Evolutionary conservation across 331 rosid genomes (phyloP).

Genomic region (Pyracantha coccinea): DNA sequence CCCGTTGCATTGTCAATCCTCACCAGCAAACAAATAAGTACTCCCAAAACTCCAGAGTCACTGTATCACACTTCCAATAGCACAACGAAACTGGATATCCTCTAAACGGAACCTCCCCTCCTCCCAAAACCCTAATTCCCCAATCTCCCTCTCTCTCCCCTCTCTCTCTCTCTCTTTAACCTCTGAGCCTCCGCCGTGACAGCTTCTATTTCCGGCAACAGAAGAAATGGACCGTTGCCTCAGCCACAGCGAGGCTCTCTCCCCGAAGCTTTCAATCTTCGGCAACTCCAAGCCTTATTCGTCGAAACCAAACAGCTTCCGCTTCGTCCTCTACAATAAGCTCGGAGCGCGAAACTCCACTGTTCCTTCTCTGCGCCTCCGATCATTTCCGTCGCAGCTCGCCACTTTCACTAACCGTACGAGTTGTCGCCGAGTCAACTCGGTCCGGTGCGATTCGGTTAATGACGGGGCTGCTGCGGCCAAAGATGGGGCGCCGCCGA

Average conservation of each 20-base stretch:
- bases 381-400: conserved; percentile 22
- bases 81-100: not conserved
- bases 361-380: conserved; percentile 13
- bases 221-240: not conserved
- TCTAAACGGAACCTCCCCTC: not conserved
- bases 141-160: not conserved
- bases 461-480: not conserved
- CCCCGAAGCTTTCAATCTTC: conserved; percentile 6
- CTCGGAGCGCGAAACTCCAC: conserved; percentile 1
- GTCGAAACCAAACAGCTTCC: conserved; percentile 11
- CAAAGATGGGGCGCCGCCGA: not conserved
- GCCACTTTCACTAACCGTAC: not conserved
- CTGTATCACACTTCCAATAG: too few species aligned
- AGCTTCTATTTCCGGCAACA: not conserved
- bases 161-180: not conserved
- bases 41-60: not conserved
- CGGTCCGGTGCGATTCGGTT: conserved; percentile 13
- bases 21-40: not conserved
- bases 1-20: not conserved
- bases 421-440: not conserved
- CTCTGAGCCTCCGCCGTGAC: not conserved
- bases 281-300: not conserved
- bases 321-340: conserved; percentile 5
- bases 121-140: not conserved
- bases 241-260: conserved; percentile 16